Conservation (phyloP, 164 flowering plant genomes). For the Houttuynia cordata region DNA sequence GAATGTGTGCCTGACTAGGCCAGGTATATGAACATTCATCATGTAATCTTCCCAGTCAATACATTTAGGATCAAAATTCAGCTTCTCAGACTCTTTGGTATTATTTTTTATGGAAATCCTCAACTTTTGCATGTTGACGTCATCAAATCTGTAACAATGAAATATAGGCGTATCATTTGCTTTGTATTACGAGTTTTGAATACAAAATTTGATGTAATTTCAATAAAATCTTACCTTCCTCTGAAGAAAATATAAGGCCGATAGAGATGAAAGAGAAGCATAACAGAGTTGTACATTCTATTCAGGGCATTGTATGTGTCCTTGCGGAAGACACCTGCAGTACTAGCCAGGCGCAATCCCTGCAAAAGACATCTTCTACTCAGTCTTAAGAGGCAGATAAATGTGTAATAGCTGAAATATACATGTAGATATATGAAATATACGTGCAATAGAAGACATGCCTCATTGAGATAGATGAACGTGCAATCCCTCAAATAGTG, state of each 20-base stretch:
- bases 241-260: constrained; percentile 45
- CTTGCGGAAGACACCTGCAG: constrained; percentile 21
- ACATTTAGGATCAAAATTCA: constrained; percentile 35
- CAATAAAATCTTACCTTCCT: constrained; percentile 29
- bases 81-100: constrained; percentile 11
- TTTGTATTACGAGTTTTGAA: neutral
- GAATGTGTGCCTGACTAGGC: constrained; percentile 23
- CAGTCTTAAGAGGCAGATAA: too few species aligned
- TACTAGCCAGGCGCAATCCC: constrained; percentile 32
- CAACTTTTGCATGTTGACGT: constrained; percentile 34
- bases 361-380: constrained; percentile 3
- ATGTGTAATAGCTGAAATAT: too few species aligned
- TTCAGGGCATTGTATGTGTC: constrained; percentile 14
- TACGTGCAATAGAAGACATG: too few species aligned
- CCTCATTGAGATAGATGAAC: too few species aligned
- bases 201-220: neutral
- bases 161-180: neutral
- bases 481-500: too few species aligned
- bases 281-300: constrained; percentile 25
- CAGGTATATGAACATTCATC: constrained; percentile 41
- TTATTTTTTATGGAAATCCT: constrained; percentile 10
- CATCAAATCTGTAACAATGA: constrained; percentile 34
- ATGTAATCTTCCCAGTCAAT: constrained; percentile 56
- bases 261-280: constrained; percentile 41
- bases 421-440: too few species aligned